A percentile compares a stretch with the other conserved stretches of the same genome.
phyloP scores from a whole-genome alignment of 169 alveolate genomes.

The Plasmodium ovale region DNA sequence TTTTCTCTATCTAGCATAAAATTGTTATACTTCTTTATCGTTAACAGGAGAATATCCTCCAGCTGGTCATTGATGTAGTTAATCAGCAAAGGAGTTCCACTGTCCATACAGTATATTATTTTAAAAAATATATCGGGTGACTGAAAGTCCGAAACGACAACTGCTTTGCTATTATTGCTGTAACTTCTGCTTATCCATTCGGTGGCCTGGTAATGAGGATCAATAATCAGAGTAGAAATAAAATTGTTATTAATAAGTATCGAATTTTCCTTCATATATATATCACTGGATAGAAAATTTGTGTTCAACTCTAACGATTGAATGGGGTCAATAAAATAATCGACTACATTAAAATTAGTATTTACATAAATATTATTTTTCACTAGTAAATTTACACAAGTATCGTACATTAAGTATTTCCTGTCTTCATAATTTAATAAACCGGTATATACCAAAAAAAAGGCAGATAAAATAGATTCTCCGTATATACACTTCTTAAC shows the following conservation, averaged over 20 bases:
- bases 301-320: slow-evolving; percentile 57
- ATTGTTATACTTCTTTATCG: slow-evolving; percentile 60
- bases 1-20: slow-evolving; percentile 49
- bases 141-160: slow-evolving; percentile 35
- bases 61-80: slow-evolving; percentile 44
- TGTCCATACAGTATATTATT: slow-evolving; percentile 72
- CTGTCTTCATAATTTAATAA: slow-evolving; percentile 76
- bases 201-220: slow-evolving; percentile 65
- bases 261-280: slow-evolving; percentile 69
- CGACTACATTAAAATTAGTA: slow-evolving; percentile 68
- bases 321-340: slow-evolving; percentile 75
- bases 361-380: slow-evolving; percentile 52
- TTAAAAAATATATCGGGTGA: slow-evolving; percentile 49
- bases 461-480: slow-evolving; percentile 66
- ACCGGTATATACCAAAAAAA: slow-evolving; percentile 74
- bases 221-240: slow-evolving; percentile 58
- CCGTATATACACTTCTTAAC: slow-evolving; percentile 65
- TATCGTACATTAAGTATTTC: slow-evolving; percentile 51
- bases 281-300: slow-evolving; percentile 61
- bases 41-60: slow-evolving; percentile 54
- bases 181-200: slow-evolving; percentile 69
- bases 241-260: slow-evolving; percentile 69
- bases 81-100: slow-evolving; percentile 39
- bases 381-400: slow-evolving; percentile 31
- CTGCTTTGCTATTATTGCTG: slow-evolving; percentile 2